Conservation (phyloP, 1,284 basidiomycete genomes). For the Irpex sp. region DNA sequence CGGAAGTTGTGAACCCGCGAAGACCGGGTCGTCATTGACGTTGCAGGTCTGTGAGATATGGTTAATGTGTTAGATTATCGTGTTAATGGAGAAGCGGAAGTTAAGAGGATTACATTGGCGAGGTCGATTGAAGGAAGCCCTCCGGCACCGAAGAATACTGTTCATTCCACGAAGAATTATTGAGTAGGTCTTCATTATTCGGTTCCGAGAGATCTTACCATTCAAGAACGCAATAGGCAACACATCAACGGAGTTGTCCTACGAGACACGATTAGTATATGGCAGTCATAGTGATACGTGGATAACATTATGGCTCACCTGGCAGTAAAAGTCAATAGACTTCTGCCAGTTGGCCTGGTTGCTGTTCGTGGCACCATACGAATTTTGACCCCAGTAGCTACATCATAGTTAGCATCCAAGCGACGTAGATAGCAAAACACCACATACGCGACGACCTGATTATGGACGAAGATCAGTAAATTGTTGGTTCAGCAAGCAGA, state of each 20-base stretch:
- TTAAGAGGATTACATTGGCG: conserved; percentile 43
- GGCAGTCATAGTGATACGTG: not conserved
- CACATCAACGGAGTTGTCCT: conserved; percentile 49
- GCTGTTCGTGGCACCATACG: conserved; percentile 49
- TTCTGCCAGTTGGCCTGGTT: conserved; percentile 48
- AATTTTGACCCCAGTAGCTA: conserved; percentile 49
- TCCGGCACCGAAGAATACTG: conserved; percentile 46
- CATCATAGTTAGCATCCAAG: not conserved
- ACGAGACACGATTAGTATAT: not conserved
- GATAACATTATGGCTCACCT: conserved; percentile 24
- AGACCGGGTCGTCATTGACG: conserved; percentile 34
- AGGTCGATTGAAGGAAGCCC: conserved; percentile 57
- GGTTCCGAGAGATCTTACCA: conserved; percentile 9
- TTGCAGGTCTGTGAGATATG: conserved; percentile 43
- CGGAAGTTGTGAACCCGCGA: conserved; percentile 52
- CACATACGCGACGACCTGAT: conserved; percentile 14
- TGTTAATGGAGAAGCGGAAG: not conserved
- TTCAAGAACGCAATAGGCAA: conserved; percentile 60
- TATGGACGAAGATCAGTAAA: not conserved
- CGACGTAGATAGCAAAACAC: not conserved
- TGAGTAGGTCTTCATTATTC: not conserved
- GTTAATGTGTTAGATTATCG: not conserved
- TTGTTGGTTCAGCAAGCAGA: not conserved
- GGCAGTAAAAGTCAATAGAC: conserved; percentile 46
- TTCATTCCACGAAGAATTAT: not conserved